Conservation (phyloP, 1,139 yeast genomes). For the Candida dubliniensis region DNA sequence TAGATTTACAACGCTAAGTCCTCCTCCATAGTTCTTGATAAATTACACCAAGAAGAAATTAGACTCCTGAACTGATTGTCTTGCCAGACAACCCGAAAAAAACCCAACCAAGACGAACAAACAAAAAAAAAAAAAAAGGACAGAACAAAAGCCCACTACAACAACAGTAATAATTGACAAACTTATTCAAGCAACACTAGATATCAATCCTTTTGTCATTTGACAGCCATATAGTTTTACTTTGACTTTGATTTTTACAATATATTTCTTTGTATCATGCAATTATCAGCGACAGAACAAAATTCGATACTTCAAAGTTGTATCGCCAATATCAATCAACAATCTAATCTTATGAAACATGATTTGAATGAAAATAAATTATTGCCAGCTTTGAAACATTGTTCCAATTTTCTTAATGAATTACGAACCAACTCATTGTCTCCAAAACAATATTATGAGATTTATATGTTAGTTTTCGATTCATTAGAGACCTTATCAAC, state of each 20-base stretch:
- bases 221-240: too few species aligned
- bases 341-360: conserved; percentile 74
- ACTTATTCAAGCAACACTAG: too few species aligned
- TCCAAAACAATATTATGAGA: conserved; percentile 92
- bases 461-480: conserved; percentile 84
- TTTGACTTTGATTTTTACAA: background rate
- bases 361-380: conserved; percentile 69
- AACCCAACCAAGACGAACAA: too few species aligned
- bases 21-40: too few species aligned
- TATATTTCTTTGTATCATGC: conserved; percentile 6
- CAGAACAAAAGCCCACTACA: too few species aligned
- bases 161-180: too few species aligned
- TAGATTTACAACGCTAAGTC: too few species aligned
- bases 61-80: too few species aligned
- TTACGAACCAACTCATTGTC: conserved; percentile 71
- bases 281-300: conserved; percentile 12
- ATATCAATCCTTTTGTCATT: too few species aligned
- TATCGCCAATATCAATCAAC: conserved; percentile 61
- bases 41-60: too few species aligned
- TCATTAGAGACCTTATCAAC: conserved; percentile 69
- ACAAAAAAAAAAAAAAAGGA: too few species aligned
- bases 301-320: conserved; percentile 45
- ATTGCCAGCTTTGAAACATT: conserved; percentile 87
- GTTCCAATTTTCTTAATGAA: conserved; percentile 80
- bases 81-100: too few species aligned